Conservation (phyloP, 805 yeast genomes). For the Pichia eremophila region DNA sequence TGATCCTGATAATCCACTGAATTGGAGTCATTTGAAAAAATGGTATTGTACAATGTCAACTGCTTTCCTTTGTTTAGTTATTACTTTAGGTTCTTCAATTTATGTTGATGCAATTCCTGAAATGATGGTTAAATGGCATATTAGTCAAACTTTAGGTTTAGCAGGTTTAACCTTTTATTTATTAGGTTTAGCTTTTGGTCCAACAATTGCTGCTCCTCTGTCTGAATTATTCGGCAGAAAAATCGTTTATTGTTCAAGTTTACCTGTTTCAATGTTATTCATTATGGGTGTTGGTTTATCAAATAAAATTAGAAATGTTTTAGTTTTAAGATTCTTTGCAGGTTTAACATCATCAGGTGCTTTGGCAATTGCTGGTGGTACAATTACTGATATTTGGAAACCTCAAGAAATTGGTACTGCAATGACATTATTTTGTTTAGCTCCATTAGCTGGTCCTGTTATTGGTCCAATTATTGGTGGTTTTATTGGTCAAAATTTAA, state of each 20-base stretch:
- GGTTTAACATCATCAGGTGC: slow-evolving; percentile 78
- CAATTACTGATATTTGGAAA: slow-evolving; percentile 69
- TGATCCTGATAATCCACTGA: slow-evolving; percentile 57
- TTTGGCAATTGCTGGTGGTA: slow-evolving; percentile 77
- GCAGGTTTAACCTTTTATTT: slow-evolving; percentile 64
- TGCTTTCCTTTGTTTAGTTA: slow-evolving; percentile 56
- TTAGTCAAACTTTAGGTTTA: slow-evolving; percentile 51
- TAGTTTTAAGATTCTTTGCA: slow-evolving; percentile 64
- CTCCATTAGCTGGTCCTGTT: slow-evolving; percentile 76
- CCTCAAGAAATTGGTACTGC: slow-evolving; percentile 59
- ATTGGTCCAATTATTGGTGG: slow-evolving; percentile 71
- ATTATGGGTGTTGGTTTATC: slow-evolving; percentile 68
- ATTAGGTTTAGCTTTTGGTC: slow-evolving; percentile 64
- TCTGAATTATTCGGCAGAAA: slow-evolving; percentile 64
- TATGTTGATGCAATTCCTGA: slow-evolving; percentile 58
- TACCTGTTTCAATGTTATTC: slow-evolving; percentile 61
- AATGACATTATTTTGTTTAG: slow-evolving; percentile 68
- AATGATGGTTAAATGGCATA: slow-evolving; percentile 37
- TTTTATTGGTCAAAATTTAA: slow-evolving; percentile 48
- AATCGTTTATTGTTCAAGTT: slow-evolving; percentile 46
- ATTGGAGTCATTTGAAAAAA: slow-evolving; percentile 56
- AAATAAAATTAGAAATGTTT: slow-evolving; percentile 46
- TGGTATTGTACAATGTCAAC: slow-evolving; percentile 60
- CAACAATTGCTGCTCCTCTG: slow-evolving; percentile 62
- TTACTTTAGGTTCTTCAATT: slow-evolving; percentile 67